Base-by-base conservation (phyloP, 345 rosid species). In the Lepidium didymum region DNA sequence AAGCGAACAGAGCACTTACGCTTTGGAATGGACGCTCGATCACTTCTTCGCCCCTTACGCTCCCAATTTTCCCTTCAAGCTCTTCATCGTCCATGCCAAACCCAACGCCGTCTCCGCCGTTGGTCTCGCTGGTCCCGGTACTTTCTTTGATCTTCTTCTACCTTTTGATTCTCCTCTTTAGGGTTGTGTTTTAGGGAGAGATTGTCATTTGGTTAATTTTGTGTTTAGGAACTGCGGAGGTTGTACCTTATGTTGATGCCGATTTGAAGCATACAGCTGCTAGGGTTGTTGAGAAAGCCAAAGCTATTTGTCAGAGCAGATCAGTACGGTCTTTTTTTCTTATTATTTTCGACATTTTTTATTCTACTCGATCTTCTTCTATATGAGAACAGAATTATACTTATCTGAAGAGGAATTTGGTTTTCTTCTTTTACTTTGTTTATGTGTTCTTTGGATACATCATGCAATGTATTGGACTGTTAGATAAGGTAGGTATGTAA, bases 61-160 rank as follows among this genome's bases (percentile, higher is more conserved):
- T 49, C 63, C 88, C 10, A 79, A 77, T 76, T 64, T 67, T 59
- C 96, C 86, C n/a, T 94, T 87, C 77, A 85, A 84, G 72, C 93
- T 94, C 70, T 58, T 87, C 46, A 62, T 94, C 78, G 83, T 91
- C 63, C 85, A 91, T 71, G 88, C 96, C 62, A 94, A 87, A 77
- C 96, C 96, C 50, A 15, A 81, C 73, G 69, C 91, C 67, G 10
- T 79, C 72, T 73, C 90, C 25, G 82, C 70, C 64, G 69, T 94
- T 29, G 89, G 87, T 51, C 78, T 89, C 57, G 86, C 82, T 27
- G 99, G 96, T 55, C 91, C 96, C 12, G 99, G 97, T 88, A 76
- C 25, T 13, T 35, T 47, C 29, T 43, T 60, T 29, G 42, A 33
- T 52, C 31, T 1, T 27, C 49, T 8, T 4, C 13, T 8, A 33